Evolutionary conservation across 1,139 yeast species (phyloP).

Genomic region (Debaryomyces robertsiae): DNA sequence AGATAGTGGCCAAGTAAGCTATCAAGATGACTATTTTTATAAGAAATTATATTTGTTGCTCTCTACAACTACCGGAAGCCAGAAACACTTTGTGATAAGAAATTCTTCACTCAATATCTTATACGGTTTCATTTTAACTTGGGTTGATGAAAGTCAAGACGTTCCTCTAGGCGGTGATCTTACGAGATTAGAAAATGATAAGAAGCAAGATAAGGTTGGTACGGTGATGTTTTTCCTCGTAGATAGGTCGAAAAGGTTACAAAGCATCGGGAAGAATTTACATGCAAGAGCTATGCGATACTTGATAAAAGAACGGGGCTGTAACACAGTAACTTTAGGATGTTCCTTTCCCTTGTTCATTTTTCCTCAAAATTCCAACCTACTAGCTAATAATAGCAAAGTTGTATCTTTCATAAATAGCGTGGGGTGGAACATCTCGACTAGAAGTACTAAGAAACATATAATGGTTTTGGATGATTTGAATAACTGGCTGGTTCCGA

Average conservation of each 20-base stretch:
- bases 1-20: slow-evolving; percentile 20
- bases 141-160: slow-evolving; percentile 43
- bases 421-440: slow-evolving; percentile 41
- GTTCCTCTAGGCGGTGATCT: slow-evolving; percentile 22
- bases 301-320: slow-evolving; percentile 47
- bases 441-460: slow-evolving; percentile 24
- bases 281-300: slow-evolving; percentile 59
- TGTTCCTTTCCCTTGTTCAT: slow-evolving; percentile 54
- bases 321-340: slow-evolving; percentile 49
- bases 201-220: slow-evolving; percentile 33
- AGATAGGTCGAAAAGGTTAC: slow-evolving; percentile 57
- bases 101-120: slow-evolving; percentile 59
- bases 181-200: slow-evolving; percentile 12
- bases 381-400: slow-evolving; percentile 21
- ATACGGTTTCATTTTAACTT: slow-evolving; percentile 61
- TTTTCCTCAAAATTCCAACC: slow-evolving; percentile 38
- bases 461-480: slow-evolving; percentile 43
- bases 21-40: slow-evolving; percentile 33
- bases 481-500: slow-evolving; percentile 54
- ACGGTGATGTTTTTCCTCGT: slow-evolving; percentile 53
- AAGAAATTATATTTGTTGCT: slow-evolving; percentile 36
- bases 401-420: slow-evolving; percentile 36
- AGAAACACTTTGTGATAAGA: slow-evolving; percentile 60
- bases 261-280: slow-evolving; percentile 60
- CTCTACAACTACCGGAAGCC: slow-evolving; percentile 28